Evolutionary conservation across 2,329 filamentous ascomycete genomes (phyloP).

Genomic region (Lecanicillium sp.): DNA sequence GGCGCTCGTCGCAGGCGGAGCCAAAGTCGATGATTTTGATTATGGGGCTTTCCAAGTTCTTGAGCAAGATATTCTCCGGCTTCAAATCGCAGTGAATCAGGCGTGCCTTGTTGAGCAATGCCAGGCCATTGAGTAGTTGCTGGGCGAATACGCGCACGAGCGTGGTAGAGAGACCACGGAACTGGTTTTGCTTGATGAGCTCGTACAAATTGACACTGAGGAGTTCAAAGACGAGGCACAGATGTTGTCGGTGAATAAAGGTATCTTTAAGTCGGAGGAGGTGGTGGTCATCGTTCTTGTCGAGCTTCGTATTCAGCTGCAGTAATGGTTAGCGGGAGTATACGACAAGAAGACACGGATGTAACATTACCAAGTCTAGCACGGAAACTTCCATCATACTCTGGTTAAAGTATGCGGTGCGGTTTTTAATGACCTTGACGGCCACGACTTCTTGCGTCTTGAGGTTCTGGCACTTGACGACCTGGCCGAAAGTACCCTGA

Average conservation of each 20-base stretch:
- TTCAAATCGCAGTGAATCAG: constrained; percentile 98
- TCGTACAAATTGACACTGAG: constrained; percentile 97
- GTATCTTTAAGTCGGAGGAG: constrained; percentile 91
- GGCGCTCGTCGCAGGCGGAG: constrained; percentile 93
- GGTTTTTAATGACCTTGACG: constrained; percentile 98
- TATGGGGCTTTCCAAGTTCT: constrained; percentile 96
- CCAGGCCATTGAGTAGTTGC: constrained; percentile 86
- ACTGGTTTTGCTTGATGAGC: constrained; percentile 98
- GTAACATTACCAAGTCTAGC: constrained; percentile 69
- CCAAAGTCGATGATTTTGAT: constrained; percentile 99
- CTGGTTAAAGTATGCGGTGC: constrained; percentile 98
- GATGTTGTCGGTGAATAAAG: constrained; percentile 94
- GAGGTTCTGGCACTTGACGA: constrained; percentile 97
- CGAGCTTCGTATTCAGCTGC: constrained; percentile 92
- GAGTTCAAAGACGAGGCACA: constrained; percentile 93
- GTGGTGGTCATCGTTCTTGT: constrained; percentile 98
- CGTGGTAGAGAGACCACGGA: constrained; percentile 92
- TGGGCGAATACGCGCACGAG: constrained; percentile 96
- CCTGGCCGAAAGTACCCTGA: constrained; percentile 96
- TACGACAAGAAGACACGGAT: constrained; percentile 2
- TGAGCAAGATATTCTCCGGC: constrained; percentile 93
- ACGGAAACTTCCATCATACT: constrained; percentile 99
- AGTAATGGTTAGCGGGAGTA: constrained; percentile 3
- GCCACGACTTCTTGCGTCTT: constrained; percentile 98
- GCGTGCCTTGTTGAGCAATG: constrained; percentile 89